Base-by-base conservation (phyloP, 352 stramenopile species). In the Globisporangium nodosum region DNA sequence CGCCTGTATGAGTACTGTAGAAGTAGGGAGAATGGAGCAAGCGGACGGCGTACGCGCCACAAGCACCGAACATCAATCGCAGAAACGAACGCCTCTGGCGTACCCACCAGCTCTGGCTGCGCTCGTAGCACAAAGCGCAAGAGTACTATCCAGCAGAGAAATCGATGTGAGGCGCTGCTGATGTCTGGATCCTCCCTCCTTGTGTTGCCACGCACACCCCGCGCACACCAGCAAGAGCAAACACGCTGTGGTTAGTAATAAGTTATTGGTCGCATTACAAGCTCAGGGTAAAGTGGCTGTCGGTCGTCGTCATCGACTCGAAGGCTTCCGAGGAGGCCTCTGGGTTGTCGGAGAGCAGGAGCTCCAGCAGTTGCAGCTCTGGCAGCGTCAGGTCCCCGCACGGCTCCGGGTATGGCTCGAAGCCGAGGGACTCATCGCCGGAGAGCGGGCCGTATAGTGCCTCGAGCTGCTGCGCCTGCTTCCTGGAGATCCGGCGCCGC, bases 401-500 rank as follows among this genome's bases (percentile, higher is more conserved):
- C 33, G 58, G 58, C 43, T 59, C 43, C 1, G 46, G 51, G 18
- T 31, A 59, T 13, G 58, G 58, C 37, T 59, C 51, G 20, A 59
- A 54, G 37, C 47, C 49, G n/a, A 42, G 9, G 0, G 46, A 45
- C 16, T 57, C 57, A 3, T 63, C 49, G 30, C 39, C 40, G 20
- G 49, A 56, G 31, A 56, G 50, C 15, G 50, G 43, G 5, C 57
- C 49, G 30, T 63, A 56, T 7, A 57, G 57, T 3, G n/a, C 40
- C 39, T 63, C 50, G 30, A 56, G 50, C 30, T 57, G 57, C 49
- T 57, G 49, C 39, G 50, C 49, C 42, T 64, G 58, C 31, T 59
- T 54, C 43, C 51, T 55, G 3, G 52, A 54, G 43, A 64, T 64
- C 15, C 58, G 58, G 2, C 64, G 62, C 20, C 66, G 65, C 63